phyloP scores from a whole-genome alignment of 495 filamentous ascomycete species.

The Aspergillus leporis region DNA sequence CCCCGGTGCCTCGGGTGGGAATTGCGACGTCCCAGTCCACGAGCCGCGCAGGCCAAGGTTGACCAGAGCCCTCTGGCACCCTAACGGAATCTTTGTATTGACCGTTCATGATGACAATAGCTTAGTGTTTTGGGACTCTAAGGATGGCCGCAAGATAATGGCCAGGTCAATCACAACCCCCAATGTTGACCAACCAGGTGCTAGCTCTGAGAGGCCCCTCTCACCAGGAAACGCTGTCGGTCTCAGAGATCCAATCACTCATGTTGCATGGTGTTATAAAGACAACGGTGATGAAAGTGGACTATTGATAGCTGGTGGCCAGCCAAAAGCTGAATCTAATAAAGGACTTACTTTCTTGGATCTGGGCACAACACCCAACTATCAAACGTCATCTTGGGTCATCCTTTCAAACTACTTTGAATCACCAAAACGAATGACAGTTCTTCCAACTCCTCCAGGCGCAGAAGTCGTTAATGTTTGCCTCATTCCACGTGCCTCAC shows the following conservation, averaged over 20 bases:
- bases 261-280: constrained; percentile 88
- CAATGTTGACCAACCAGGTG: constrained; percentile 64
- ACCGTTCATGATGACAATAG: constrained; percentile 88
- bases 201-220: constrained; percentile 41
- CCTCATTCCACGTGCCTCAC: constrained; percentile 74
- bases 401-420: constrained; percentile 74
- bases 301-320: constrained; percentile 81
- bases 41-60: constrained; percentile 66
- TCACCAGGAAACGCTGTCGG: constrained; percentile 46
- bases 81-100: constrained; percentile 86
- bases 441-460: constrained; percentile 78
- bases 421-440: constrained; percentile 62
- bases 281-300: constrained; percentile 90
- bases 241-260: constrained; percentile 68
- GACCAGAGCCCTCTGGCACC: constrained; percentile 87
- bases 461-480: constrained; percentile 79
- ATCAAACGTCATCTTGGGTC: constrained; percentile 88
- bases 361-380: constrained; percentile 83
- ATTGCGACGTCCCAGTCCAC: constrained; percentile 55
- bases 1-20: constrained; percentile 83
- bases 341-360: constrained; percentile 87
- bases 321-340: constrained; percentile 57
- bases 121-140: constrained; percentile 91
- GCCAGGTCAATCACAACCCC: constrained; percentile 75
- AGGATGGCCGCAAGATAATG: constrained; percentile 83